Percentiles rank a stretch among this genome's conserved stretches.
Evolutionary conservation across 1,139 yeast genomes (phyloP).

Genomic region (Candida labiduridarum): DNA sequence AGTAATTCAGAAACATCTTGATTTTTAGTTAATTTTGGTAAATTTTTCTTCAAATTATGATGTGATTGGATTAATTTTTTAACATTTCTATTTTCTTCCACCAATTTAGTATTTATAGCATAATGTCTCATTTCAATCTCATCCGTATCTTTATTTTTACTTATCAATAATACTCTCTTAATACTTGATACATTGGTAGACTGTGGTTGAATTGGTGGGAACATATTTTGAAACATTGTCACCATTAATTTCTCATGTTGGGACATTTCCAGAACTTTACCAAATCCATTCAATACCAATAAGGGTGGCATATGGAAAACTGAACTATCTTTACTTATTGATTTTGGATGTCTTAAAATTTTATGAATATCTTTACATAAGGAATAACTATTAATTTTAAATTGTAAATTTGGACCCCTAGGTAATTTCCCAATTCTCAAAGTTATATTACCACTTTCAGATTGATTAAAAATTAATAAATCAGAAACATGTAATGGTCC

Average conservation of each 20-base stretch:
- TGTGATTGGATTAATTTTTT: slow-evolving; percentile 75
- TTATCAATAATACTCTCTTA: slow-evolving; percentile 81
- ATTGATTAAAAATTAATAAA: slow-evolving; percentile 82
- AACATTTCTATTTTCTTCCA: slow-evolving; percentile 80
- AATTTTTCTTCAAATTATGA: slow-evolving; percentile 57
- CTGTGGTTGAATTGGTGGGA: slow-evolving; percentile 91
- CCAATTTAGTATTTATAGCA: slow-evolving; percentile 82
- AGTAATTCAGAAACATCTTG: slow-evolving; percentile 82
- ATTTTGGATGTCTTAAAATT: slow-evolving; percentile 70
- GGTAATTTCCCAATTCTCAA: slow-evolving; percentile 87
- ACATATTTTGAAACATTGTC: slow-evolving; percentile 92
- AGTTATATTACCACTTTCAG: slow-evolving; percentile 75
- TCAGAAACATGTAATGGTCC: slow-evolving; percentile 96
- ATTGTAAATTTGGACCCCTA: slow-evolving; percentile 91
- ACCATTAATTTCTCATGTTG: slow-evolving; percentile 81
- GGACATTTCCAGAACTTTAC: slow-evolving; percentile 53
- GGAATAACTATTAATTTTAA: slow-evolving; percentile 75
- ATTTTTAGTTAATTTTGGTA: slow-evolving; percentile 74
- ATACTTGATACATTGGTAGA: slow-evolving; percentile 72
- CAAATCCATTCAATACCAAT: slow-evolving; percentile 87
- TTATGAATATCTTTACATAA: slow-evolving; percentile 79
- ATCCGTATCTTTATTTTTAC: slow-evolving; percentile 70
- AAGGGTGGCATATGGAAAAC: slow-evolving; percentile 83
- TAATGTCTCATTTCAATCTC: slow-evolving; percentile 86
- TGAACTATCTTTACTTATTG: slow-evolving; percentile 60